Percentiles rank a stretch among this genome's conserved stretches.
Conservation (phyloP, 305 asterid genomes). For the Solanum hybrid region DNA sequence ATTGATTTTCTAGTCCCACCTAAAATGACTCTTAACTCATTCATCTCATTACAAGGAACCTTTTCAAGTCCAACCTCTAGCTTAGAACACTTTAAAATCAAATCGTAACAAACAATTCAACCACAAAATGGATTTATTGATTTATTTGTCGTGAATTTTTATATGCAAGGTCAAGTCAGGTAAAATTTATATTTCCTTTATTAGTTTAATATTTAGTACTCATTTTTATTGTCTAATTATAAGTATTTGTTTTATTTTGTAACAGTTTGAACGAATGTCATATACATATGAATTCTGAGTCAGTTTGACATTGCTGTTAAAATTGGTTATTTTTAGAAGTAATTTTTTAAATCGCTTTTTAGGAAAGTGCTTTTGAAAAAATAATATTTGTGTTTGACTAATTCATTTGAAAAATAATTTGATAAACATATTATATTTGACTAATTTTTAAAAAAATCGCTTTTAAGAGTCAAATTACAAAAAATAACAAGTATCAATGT, state of each 20-base stretch:
- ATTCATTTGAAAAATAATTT: not conserved
- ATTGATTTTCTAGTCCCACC: not conserved
- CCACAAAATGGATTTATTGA: not conserved
- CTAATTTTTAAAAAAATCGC: too few relatives aligned
- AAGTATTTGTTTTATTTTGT: too few relatives aligned
- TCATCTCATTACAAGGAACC: not conserved
- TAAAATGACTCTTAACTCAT: not conserved
- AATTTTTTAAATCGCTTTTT: too few relatives aligned
- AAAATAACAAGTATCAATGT: not conserved
- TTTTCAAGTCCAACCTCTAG: not conserved
- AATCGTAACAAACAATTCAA: not conserved
- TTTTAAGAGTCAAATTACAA: not conserved
- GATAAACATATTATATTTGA: not conserved
- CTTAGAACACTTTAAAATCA: not conserved
- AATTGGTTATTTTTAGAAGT: not conserved
- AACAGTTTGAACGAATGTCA: not conserved
- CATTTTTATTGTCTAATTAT: not conserved
- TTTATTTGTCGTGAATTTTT: not conserved
- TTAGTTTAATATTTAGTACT: not conserved
- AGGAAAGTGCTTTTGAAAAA: not conserved
- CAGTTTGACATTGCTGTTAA: not conserved
- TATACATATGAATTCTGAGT: not conserved
- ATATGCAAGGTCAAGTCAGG: not conserved
- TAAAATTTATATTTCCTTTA: not conserved
- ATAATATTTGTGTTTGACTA: not conserved